Evolutionary conservation across 2,329 filamentous ascomycete species (phyloP).

Genomic region (Penicillium sp.): DNA sequence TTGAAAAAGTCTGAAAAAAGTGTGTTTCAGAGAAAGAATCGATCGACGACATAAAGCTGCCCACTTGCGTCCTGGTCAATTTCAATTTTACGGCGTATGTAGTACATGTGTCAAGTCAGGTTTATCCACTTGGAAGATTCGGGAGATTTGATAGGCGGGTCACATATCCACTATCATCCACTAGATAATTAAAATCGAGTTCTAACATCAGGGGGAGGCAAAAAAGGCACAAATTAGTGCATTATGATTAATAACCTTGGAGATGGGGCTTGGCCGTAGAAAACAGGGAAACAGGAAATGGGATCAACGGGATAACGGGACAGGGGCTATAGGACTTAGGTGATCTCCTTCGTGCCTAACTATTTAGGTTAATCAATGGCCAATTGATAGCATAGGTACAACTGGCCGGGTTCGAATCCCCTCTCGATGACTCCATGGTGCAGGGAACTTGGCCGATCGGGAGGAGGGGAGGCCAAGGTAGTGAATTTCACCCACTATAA

Average conservation of each 20-base stretch:
- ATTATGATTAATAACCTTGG: background rate
- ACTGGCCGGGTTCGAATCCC: background rate
- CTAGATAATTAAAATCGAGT: background rate
- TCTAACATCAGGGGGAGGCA: background rate
- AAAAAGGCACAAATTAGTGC: background rate
- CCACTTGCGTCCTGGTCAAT: background rate
- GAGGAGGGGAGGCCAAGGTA: background rate
- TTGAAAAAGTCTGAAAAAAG: background rate
- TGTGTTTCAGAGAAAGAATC: background rate
- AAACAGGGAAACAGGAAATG: background rate
- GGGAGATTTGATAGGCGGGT: background rate
- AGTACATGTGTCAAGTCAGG: background rate
- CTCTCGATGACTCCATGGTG: background rate
- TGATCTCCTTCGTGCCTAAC: constrained; percentile 7
- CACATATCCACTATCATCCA: background rate
- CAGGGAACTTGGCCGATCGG: background rate
- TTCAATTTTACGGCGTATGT: background rate
- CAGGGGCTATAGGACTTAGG: constrained; percentile 1
- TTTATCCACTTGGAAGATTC: background rate
- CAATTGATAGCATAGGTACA: background rate
- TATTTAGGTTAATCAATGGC: background rate
- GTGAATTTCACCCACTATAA: background rate
- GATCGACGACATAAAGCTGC: background rate
- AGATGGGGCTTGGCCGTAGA: background rate
- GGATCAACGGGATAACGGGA: background rate